Evolutionary conservation across 83 land plant species (phyloP), one percentile per base, ranked within the genome.

Genomic region (Picea abies): DNA sequence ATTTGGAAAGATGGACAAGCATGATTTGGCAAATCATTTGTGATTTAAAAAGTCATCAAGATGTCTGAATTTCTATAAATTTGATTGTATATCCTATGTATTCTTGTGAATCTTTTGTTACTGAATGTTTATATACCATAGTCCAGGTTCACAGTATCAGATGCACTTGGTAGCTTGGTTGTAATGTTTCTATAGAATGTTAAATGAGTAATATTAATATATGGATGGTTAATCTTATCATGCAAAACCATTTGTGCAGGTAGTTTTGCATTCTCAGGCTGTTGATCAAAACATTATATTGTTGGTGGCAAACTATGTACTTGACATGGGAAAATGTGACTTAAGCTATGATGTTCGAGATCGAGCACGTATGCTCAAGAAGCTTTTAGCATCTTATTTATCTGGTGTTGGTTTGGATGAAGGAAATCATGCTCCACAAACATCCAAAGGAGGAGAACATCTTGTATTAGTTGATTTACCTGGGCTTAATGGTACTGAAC

Each of bases 291-390:
- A 17, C 25, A 60, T 5, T 6, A 78, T 23, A 78, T 60, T 14
- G 4, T 32, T 77, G 63, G 84, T 89, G 60, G 77, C 91, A 20
- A 81, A 76, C 52, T 90, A 93, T 82, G 60, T 91, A 37, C 88
- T 97, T 80, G 90, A 94, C 75, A 84, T 97, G 65, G 99, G 92
- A 37, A 88, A 84, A 78, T 85, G 76, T 86, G 99, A 97, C 82
- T 32, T 85, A 64, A 91, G 84, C 80, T 96, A 94, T 88, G 99
- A 97, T 87, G 82, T 97, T 37, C 99, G 98, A 87, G 99, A 96
- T 76, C 94, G 99, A 67, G 98, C 99, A 47, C 93, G 93, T 58
- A 47, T 91, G 86, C 76, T 96, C 19, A 77, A 87, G 60, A 88
- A 88, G 19, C 86, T 97, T 70, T 39, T 90, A 56, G 80, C 70